A percentile compares a stretch with the other conserved stretches of the same genome.
Evolutionary conservation across 2,329 filamentous ascomycete species (phyloP).

Genomic region (Colletotrichum aenigma): DNA sequence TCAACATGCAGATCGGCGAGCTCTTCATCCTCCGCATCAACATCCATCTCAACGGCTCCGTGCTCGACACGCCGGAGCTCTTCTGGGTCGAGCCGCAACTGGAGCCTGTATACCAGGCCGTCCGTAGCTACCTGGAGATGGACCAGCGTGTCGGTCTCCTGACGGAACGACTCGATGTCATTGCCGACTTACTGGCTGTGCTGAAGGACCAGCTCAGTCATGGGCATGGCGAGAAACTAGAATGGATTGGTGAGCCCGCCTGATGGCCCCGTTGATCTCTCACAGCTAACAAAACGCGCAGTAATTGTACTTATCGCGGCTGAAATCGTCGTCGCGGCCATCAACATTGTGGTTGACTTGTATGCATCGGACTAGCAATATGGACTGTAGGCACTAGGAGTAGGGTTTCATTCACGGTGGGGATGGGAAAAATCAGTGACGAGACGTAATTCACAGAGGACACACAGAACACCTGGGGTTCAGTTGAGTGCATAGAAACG

Average conservation of each 20-base stretch:
- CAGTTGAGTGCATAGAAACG: background rate
- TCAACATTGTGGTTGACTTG: constrained; percentile 95
- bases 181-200: constrained; percentile 90
- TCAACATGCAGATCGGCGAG: constrained; percentile 99
- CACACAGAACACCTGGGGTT: constrained; percentile 12
- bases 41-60: constrained; percentile 95
- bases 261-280: background rate
- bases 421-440: background rate
- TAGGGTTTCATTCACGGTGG: background rate
- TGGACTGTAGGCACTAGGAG: background rate
- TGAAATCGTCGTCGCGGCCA: constrained; percentile 88
- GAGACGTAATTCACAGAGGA: background rate
- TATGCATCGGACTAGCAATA: constrained; percentile 58
- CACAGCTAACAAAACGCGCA: constrained; percentile 36
- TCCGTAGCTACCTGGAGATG: constrained; percentile 96
- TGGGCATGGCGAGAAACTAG: constrained; percentile 86
- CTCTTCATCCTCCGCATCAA: constrained; percentile 97
- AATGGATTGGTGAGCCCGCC: constrained; percentile 80
- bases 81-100: constrained; percentile 99
- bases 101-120: constrained; percentile 94
- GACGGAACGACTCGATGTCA: constrained; percentile 89
- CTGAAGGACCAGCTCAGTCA: constrained; percentile 95
- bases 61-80: constrained; percentile 94
- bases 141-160: constrained; percentile 90
- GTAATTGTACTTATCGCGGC: constrained; percentile 96